phyloP scores from a whole-genome alignment of 305 asterid species.

The Lippia alba region DNA sequence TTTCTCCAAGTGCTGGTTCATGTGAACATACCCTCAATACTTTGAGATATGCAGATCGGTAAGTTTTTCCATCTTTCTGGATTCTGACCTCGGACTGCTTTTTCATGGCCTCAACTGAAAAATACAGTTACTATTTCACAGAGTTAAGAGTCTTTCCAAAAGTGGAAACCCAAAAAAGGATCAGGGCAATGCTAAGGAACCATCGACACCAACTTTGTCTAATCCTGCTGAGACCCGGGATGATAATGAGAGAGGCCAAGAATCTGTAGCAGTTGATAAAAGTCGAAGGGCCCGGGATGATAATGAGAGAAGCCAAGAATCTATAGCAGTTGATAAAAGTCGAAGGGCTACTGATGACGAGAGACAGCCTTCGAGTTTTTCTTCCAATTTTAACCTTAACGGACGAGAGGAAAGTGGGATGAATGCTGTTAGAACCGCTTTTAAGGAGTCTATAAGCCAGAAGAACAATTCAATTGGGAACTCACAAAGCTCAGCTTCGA shows the following conservation, averaged over 20 bases:
- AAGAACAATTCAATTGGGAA: slow-evolving; percentile 46
- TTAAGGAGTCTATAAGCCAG: slow-evolving; percentile 57
- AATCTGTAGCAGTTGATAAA: slow-evolving; percentile 55
- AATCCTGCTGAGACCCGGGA: slow-evolving; percentile 63
- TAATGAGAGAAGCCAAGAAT: too few relatives aligned
- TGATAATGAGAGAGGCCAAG: slow-evolving; percentile 57
- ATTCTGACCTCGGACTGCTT: neutral
- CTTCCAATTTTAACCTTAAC: slow-evolving; percentile 52
- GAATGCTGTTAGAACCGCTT: slow-evolving; percentile 46
- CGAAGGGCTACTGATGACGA: slow-evolving; percentile 63
- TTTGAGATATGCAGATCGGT: slow-evolving; percentile 99
- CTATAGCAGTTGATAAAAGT: slow-evolving; percentile 25
- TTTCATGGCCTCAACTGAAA: slow-evolving; percentile 31
- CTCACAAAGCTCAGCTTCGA: slow-evolving; percentile 57
- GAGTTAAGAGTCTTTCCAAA: slow-evolving; percentile 98
- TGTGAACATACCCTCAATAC: slow-evolving; percentile 99
- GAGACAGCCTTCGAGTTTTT: slow-evolving; percentile 51
- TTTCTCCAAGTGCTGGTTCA: slow-evolving; percentile 96
- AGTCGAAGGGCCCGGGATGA: too few relatives aligned
- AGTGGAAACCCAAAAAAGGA: slow-evolving; percentile 85
- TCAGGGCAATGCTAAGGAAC: slow-evolving; percentile 59
- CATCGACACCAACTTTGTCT: slow-evolving; percentile 59
- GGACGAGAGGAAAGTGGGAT: slow-evolving; percentile 61
- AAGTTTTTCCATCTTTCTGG: slow-evolving; percentile 11
- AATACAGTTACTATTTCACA: slow-evolving; percentile 40